Conservation (phyloP, 108 stramenopile species). For the Skeletonema tropicum region DNA sequence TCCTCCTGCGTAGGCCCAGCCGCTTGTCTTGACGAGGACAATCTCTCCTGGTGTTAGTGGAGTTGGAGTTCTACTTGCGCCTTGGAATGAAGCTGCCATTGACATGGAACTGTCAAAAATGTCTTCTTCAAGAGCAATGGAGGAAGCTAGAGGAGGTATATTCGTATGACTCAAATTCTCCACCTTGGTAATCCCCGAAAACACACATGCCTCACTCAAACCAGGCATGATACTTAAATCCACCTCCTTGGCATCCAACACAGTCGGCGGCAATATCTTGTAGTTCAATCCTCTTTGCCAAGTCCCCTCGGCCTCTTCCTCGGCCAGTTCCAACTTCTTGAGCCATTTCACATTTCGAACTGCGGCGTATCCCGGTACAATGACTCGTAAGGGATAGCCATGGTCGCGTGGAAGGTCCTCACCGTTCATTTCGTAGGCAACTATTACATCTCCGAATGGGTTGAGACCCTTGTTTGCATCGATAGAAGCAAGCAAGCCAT, state of each 20-base stretch:
- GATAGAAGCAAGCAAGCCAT: slow-evolving; percentile 87
- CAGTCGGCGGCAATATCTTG: slow-evolving; percentile 80
- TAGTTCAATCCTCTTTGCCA: slow-evolving; percentile 90
- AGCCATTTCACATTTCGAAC: slow-evolving; percentile 88
- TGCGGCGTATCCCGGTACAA: slow-evolving; percentile 94
- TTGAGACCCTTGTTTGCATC: slow-evolving; percentile 84
- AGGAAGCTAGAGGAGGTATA: neutral
- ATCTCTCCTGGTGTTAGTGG: slow-evolving; percentile 53
- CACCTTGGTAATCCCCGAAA: slow-evolving; percentile 79
- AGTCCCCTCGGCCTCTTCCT: slow-evolving; percentile 71
- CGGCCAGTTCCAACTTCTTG: slow-evolving; percentile 64
- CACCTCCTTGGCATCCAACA: slow-evolving; percentile 70
- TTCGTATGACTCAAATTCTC: slow-evolving; percentile 4
- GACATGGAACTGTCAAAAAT: slow-evolving; percentile 24
- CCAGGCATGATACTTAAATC: slow-evolving; percentile 75
- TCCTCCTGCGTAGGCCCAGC: slow-evolving; percentile 87
- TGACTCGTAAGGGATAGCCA: slow-evolving; percentile 93
- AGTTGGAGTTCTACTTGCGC: neutral
- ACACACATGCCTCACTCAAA: slow-evolving; percentile 72
- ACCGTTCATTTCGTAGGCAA: slow-evolving; percentile 98
- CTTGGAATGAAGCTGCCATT: neutral
- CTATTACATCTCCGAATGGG: slow-evolving; percentile 90
- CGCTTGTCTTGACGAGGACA: slow-evolving; percentile 61
- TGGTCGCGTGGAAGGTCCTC: slow-evolving; percentile 91
- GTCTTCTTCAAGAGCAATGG: slow-evolving; percentile 10